Percentiles rank a stretch among this genome's conserved stretches.
These are phyloP conservation scores for Rhodomyrtus psidioides DNA, from an alignment of 441 rosid genomes.

Conservation along the genomic window DNA sequence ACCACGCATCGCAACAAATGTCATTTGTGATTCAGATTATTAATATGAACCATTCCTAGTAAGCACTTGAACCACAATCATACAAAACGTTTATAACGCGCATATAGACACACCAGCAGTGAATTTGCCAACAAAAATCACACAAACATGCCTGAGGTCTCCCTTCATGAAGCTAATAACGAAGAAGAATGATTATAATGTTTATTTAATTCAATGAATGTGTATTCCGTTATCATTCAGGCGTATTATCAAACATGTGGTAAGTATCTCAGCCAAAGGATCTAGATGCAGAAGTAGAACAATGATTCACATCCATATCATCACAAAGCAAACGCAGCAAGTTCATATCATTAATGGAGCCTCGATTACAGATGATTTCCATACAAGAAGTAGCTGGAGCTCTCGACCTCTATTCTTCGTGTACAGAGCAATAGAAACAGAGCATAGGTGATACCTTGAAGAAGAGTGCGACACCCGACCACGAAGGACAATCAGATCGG, in stretches of 20 bases:
- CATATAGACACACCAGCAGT: too few species aligned
- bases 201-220: too few species aligned
- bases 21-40: neutral
- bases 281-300: neutral
- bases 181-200: neutral
- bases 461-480: neutral
- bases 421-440: too few species aligned
- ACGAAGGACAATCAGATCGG: neutral
- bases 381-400: too few species aligned
- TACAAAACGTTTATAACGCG: too few species aligned
- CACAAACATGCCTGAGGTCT: neutral
- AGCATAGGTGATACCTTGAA: too few species aligned
- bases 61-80: neutral
- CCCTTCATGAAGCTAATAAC: neutral
- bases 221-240: neutral
- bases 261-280: too few species aligned
- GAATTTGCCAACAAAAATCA: neutral
- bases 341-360: neutral
- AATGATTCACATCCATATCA: neutral
- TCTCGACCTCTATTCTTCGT: too few species aligned
- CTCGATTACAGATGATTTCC: neutral
- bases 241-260: neutral
- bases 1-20: neutral
- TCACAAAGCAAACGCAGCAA: neutral
- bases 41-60: neutral